Percentiles rank a stretch among this genome's conserved stretches.
Conservation (phyloP, 345 rosid species). For the Laguncularia racemosa region DNA sequence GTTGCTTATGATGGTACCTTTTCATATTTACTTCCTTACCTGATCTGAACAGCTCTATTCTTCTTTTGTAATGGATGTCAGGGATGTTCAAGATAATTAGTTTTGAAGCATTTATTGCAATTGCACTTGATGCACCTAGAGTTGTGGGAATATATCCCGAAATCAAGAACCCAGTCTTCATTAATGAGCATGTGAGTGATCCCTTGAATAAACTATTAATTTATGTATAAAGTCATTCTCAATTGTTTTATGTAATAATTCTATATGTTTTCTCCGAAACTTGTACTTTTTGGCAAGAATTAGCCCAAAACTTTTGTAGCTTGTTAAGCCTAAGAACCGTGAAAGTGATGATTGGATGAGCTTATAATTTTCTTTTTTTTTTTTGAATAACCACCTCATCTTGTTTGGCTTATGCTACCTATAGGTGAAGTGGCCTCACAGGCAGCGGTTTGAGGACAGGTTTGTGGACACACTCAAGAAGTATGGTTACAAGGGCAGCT, state of each 20-base stretch:
- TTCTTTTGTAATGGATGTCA: constrained; percentile 18
- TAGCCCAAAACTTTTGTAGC: too few relatives aligned
- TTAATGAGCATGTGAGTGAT: constrained; percentile 66
- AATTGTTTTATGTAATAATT: background rate
- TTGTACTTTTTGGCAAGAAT: too few relatives aligned
- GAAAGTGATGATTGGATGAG: too few relatives aligned
- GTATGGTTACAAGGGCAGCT: constrained; percentile 77
- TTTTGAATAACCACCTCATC: too few relatives aligned
- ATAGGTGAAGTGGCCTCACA: constrained; percentile 83
- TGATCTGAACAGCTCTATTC: background rate
- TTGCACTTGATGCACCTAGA: constrained; percentile 77
- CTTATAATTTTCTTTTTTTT: too few relatives aligned
- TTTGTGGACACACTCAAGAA: constrained; percentile 67
- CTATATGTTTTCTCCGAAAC: background rate
- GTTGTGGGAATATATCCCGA: constrained; percentile 96
- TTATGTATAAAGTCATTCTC: background rate
- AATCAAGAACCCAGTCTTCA: constrained; percentile 84
- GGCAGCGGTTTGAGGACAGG: constrained; percentile 68
- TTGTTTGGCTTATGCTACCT: constrained; percentile 7
- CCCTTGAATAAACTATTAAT: constrained; percentile 2
- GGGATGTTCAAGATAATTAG: constrained; percentile 78
- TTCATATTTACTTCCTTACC: background rate
- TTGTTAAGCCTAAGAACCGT: too few relatives aligned
- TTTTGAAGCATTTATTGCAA: constrained; percentile 80
- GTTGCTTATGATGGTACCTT: background rate